A percentile compares a stretch with the other conserved stretches of the same genome.
Evolutionary conservation across 1,284 basidiomycete species (phyloP).

Genomic region (Pseudomicrostroma phylloplanum): DNA sequence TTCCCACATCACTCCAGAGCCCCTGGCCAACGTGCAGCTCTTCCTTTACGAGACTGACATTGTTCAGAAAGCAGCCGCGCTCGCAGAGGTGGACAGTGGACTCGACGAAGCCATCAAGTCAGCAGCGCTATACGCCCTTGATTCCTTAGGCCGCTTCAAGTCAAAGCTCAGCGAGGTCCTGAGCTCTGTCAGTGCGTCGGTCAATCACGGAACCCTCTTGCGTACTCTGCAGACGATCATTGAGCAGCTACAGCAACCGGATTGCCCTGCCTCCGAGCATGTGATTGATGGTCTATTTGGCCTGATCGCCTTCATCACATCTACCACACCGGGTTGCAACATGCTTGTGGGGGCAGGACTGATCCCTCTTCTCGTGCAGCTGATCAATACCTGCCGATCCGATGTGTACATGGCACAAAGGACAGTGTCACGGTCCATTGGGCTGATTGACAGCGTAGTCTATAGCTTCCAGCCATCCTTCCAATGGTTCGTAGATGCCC

Average conservation of each 20-base stretch:
- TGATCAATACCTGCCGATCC: slow-evolving; percentile 26
- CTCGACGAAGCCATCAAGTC: slow-evolving; percentile 57
- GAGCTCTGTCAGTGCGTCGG: slow-evolving; percentile 83
- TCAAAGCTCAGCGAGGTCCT: slow-evolving; percentile 78
- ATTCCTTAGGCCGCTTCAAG: slow-evolving; percentile 80
- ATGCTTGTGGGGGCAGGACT: slow-evolving; percentile 97
- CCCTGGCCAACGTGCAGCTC: slow-evolving; percentile 68
- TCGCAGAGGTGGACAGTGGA: slow-evolving; percentile 28
- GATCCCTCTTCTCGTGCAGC: slow-evolving; percentile 64
- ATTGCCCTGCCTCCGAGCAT: slow-evolving; percentile 60
- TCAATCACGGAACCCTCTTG: slow-evolving; percentile 76
- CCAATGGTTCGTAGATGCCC: slow-evolving; percentile 74
- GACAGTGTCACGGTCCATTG: slow-evolving; percentile 60
- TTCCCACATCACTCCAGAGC: slow-evolving; percentile 56
- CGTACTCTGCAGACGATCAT: slow-evolving; percentile 33
- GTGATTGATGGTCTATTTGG: slow-evolving; percentile 59
- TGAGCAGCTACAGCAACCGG: slow-evolving; percentile 18
- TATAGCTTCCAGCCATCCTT: slow-evolving; percentile 85
- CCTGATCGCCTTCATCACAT: slow-evolving; percentile 80
- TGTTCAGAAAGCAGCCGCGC: slow-evolving; percentile 33
- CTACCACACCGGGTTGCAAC: slow-evolving; percentile 74
- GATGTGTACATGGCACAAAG: slow-evolving; percentile 43
- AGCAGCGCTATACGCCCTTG: slow-evolving; percentile 77
- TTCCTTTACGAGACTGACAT: slow-evolving; percentile 94
- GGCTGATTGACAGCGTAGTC: slow-evolving; percentile 83